Evolutionary conservation across 768 basidiomycete genomes (phyloP).

Genomic region (Mycena floridula): DNA sequence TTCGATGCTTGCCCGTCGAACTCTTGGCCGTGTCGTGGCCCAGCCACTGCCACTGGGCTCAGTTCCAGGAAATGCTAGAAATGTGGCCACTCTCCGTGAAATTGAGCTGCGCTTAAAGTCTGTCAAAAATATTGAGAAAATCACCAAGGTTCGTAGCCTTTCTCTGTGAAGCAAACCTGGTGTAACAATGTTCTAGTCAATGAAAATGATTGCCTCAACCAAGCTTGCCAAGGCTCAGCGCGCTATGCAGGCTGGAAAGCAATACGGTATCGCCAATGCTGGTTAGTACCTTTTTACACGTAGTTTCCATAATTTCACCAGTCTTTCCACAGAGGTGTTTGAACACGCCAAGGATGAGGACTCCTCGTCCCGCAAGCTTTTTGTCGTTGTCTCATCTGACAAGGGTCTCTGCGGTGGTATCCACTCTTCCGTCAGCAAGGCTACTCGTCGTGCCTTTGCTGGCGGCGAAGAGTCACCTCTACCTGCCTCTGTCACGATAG

Average conservation of each 20-base stretch:
- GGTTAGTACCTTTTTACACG: conserved; percentile 42
- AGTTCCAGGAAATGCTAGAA: conserved; percentile 55
- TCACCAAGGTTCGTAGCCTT: conserved; percentile 75
- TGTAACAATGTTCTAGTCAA: conserved; percentile 53
- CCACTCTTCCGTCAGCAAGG: conserved; percentile 93
- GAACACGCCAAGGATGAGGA: conserved; percentile 66
- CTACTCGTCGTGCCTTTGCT: conserved; percentile 66
- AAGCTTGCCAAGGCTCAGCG: conserved; percentile 93
- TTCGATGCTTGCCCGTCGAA: conserved; percentile 43
- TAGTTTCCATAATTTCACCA: conserved; percentile 5
- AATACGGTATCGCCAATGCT: conserved; percentile 88
- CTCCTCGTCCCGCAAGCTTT: conserved; percentile 73
- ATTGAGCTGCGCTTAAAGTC: conserved; percentile 96
- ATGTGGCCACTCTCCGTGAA: conserved; percentile 97
- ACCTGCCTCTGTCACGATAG: conserved; percentile 40
- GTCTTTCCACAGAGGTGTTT: conserved; percentile 68
- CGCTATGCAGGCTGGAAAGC: conserved; percentile 87
- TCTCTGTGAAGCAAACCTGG: conserved; percentile 21
- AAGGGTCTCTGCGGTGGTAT: conserved; percentile 99
- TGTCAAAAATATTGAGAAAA: conserved; percentile 98
- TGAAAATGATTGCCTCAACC: conserved; percentile 99
- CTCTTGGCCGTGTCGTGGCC: conserved; percentile 32
- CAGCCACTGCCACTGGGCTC: conserved; percentile 30
- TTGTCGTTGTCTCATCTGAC: conserved; percentile 94
- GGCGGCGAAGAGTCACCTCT: conserved; percentile 45